Conservation (phyloP, 202 grass and related monocot genomes). For the Brachypodium distachyon region DNA sequence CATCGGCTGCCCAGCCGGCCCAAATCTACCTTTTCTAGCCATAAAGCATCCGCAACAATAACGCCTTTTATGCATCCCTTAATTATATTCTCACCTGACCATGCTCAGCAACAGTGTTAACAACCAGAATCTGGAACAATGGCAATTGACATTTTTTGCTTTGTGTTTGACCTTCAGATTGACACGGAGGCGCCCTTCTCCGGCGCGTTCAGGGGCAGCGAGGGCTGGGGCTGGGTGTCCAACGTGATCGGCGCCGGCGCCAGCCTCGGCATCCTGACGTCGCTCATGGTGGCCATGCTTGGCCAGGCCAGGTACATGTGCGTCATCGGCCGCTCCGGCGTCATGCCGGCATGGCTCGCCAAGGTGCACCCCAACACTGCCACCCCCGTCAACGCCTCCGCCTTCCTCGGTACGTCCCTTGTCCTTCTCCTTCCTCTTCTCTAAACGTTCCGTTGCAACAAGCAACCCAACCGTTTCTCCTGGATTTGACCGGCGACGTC, state of each 20-base stretch:
- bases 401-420: constrained; percentile 66
- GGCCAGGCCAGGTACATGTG: constrained; percentile 90
- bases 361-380: constrained; percentile 53
- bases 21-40: neutral
- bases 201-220: constrained; percentile 46
- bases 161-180: constrained; percentile 46
- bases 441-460: too few species aligned
- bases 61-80: neutral
- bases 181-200: constrained; percentile 82
- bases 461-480: neutral
- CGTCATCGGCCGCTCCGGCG: constrained; percentile 78
- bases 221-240: constrained; percentile 72
- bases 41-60: neutral
- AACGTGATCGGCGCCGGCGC: constrained; percentile 79
- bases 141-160: too few species aligned
- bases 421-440: too few species aligned
- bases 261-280: constrained; percentile 86
- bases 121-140: neutral
- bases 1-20: neutral
- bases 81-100: too few species aligned
- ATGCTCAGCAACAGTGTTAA: neutral
- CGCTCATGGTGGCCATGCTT: constrained; percentile 82
- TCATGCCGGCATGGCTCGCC: constrained; percentile 77
- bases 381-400: constrained; percentile 87
- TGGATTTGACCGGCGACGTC: neutral